A percentile compares a stretch with the other conserved stretches of the same genome.
These are phyloP conservation scores for Phytophthora cryptogea DNA, from an alignment of 352 stramenopile species.

Conservation along the genomic window DNA sequence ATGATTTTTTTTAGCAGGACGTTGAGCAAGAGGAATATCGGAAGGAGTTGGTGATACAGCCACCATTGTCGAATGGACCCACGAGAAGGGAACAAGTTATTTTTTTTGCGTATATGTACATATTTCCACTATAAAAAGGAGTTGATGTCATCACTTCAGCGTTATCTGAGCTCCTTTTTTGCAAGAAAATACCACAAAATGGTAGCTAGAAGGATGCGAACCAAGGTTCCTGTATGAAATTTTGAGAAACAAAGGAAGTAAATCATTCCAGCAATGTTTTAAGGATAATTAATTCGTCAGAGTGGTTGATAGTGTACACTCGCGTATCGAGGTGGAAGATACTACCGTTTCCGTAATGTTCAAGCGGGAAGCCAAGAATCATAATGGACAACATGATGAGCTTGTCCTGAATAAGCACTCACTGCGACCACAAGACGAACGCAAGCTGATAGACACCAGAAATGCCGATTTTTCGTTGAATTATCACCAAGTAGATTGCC, in stretches of 20 bases:
- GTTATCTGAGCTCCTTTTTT: no score
- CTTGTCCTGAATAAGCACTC: conserved; percentile 29
- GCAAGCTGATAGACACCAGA: conserved; percentile 25
- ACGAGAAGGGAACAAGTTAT: neutral
- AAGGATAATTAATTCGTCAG: no score
- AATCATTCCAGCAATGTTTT: no score
- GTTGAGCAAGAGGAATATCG: neutral
- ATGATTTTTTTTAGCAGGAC: neutral
- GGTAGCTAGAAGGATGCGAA: no score
- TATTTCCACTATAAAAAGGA: no score
- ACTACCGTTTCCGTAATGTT: conserved; percentile 31
- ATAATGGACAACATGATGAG: conserved; percentile 20
- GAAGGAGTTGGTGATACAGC: neutral
- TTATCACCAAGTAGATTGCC: conserved; percentile 22
- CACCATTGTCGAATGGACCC: neutral
- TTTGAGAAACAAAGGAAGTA: no score
- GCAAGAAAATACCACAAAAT: no score
- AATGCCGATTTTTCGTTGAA: conserved; percentile 9
- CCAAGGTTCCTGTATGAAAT: no score
- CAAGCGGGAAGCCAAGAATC: conserved; percentile 35
- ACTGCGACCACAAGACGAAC: conserved; percentile 38
- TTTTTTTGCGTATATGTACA: no score
- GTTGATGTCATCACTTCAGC: no score
- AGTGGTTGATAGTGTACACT: neutral
- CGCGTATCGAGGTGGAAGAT: conserved; percentile 18